Base-by-base conservation (phyloP, 768 basidiomycete species). In the Lyophyllum semitale region DNA sequence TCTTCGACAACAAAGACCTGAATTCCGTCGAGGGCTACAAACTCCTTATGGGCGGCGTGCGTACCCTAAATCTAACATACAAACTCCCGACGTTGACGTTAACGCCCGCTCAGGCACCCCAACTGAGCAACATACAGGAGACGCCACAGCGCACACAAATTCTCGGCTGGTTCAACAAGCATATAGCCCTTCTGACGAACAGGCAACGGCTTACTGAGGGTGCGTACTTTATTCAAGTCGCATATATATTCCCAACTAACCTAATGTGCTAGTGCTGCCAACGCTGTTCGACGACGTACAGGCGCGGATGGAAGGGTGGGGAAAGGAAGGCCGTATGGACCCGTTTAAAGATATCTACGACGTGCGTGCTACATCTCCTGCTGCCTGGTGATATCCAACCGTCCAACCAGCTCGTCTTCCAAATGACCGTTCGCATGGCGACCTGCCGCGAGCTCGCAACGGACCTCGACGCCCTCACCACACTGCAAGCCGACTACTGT, bases 371-470 rank as follows among this genome's bases (percentile, higher is more conserved):
- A n/a, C n/a, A n/a, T n/a, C n/a, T 17, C 33, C 8, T 35, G 8
- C 17, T 35, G 8, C 33, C 33, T 17, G 8, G 8, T 25, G 13
- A 26, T 12, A 69, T 66, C 60, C 67, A 8, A 59, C 66, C 25
- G 66, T 67, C 54, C 66, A 67, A 54, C 59, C 69, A 53, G 69
- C 69, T 5, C 60, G n/a, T n/a, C n/a, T n/a, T n/a, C n/a, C n/a
- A n/a, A n/a, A n/a, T n/a, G n/a, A n/a, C n/a, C n/a, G n/a, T 68
- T 8, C 66, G 69, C 8, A 66, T 70, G 63, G 57, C 60, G 17
- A 66, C 68, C 4, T 71, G 69, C 40, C 53, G 59, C 3, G 69
- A 71, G 48, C 62, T 71, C 1, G 59, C 67, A 12, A 46, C 59
- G 6, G 57, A 70, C 40, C 9, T 30, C 8, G 46, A 52, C 3